Evolutionary conservation across 2,329 filamentous ascomycete genomes (phyloP).

Genomic region (Emericellopsis cladophorae): DNA sequence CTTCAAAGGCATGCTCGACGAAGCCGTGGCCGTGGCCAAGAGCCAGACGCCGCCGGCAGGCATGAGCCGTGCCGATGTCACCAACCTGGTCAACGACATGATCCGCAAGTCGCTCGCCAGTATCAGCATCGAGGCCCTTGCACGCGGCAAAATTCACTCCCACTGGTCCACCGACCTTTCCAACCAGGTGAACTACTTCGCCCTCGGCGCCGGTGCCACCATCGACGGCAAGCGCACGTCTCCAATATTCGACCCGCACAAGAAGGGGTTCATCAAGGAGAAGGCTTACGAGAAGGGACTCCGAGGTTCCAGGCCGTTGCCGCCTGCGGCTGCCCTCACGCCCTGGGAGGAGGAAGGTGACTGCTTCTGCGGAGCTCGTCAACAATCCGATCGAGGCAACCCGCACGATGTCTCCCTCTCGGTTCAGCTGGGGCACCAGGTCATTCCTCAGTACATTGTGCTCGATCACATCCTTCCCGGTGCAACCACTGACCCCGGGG

Average conservation of each 20-base stretch:
- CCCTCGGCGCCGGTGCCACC: slow-evolving; percentile 48
- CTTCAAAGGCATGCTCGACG: slow-evolving; percentile 19
- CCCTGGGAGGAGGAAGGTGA: slow-evolving; percentile 71
- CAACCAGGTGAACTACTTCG: slow-evolving; percentile 63
- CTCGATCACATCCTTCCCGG: slow-evolving; percentile 57
- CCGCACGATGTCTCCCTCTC: slow-evolving; percentile 51
- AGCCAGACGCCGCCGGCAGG: slow-evolving; percentile 10
- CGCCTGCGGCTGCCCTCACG: slow-evolving; percentile 43
- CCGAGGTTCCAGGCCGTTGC: slow-evolving; percentile 8
- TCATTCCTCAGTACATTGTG: slow-evolving; percentile 57
- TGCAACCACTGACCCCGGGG: slow-evolving; percentile 46
- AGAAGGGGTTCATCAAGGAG: slow-evolving; percentile 4
- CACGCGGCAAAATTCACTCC: slow-evolving; percentile 30
- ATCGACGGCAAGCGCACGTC: slow-evolving; percentile 51
- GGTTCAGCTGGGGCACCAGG: slow-evolving; percentile 42
- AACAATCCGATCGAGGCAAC: slow-evolving; percentile 22
- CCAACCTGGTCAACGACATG: slow-evolving; percentile 23
- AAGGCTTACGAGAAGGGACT: slow-evolving; percentile 8
- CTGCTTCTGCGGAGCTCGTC: slow-evolving; percentile 65
- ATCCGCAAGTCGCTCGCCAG: slow-evolving; percentile 30
- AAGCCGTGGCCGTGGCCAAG: slow-evolving; percentile 14
- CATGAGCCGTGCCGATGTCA: slow-evolving; percentile 27
- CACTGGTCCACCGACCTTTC: slow-evolving; percentile 30
- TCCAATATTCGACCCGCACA: slow-evolving; percentile 30
- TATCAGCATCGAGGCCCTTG: slow-evolving; percentile 31